phyloP scores from a whole-genome alignment of 768 basidiomycete genomes.

The Xerocomellus intermedius region DNA sequence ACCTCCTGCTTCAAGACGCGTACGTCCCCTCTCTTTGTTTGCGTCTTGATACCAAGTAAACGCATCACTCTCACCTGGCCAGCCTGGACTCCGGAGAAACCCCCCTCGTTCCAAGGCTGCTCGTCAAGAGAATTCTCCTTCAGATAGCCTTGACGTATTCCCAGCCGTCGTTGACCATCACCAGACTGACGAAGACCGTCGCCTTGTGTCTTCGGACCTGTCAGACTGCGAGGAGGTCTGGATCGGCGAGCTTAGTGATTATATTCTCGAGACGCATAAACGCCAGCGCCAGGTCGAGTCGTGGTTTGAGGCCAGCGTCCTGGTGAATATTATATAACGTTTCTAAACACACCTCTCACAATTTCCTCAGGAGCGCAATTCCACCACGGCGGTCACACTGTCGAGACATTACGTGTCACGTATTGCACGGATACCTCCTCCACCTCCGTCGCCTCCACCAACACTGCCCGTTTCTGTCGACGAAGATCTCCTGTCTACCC shows the following conservation, averaged over 20 bases:
- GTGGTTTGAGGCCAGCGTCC: slow-evolving; percentile 66
- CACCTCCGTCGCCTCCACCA: slow-evolving; percentile 39
- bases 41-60: background rate
- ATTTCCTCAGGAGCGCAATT: slow-evolving; percentile 63
- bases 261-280: slow-evolving; percentile 68
- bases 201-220: slow-evolving; percentile 68
- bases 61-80: background rate
- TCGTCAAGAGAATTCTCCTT: slow-evolving; percentile 29
- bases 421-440: slow-evolving; percentile 45
- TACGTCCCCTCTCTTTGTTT: slow-evolving; percentile 37
- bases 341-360: background rate
- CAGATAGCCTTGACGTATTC: slow-evolving; percentile 22
- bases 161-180: slow-evolving; percentile 20
- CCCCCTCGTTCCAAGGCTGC: slow-evolving; percentile 38
- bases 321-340: slow-evolving; percentile 42
- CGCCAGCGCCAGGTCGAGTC: slow-evolving; percentile 70
- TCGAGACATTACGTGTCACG: slow-evolving; percentile 39
- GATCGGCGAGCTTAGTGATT: slow-evolving; percentile 65
- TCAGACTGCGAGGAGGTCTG: slow-evolving; percentile 81
- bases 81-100: slow-evolving; percentile 45
- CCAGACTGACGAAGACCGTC: slow-evolving; percentile 41
- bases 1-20: slow-evolving; percentile 49
- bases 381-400: slow-evolving; percentile 48
- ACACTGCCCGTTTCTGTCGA: slow-evolving; percentile 30
- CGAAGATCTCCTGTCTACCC: slow-evolving; percentile 36